These are phyloP conservation scores for Haematococcus lacustris DNA, from an alignment of 139 green algal genomes.

Conservation along the genomic window DNA sequence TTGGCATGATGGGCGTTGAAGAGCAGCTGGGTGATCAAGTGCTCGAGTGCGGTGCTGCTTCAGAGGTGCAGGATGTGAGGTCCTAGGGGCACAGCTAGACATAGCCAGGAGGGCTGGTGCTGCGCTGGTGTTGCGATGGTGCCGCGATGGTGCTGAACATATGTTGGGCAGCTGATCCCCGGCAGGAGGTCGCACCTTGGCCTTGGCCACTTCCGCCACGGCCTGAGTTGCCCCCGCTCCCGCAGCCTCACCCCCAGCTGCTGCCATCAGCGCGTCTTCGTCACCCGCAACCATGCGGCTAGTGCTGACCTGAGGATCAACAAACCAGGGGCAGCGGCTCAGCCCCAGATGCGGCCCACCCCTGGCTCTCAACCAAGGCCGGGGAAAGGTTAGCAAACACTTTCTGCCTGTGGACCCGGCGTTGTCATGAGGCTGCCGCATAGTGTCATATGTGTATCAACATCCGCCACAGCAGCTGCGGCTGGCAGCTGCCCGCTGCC, in stretches of 20 bases:
- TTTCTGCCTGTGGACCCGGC: too few species aligned
- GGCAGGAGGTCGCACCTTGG: conserved; percentile 13
- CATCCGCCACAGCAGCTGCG: background rate
- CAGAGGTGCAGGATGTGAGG: background rate
- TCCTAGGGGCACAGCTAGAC: background rate
- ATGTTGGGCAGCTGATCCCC: background rate
- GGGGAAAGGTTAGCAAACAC: background rate
- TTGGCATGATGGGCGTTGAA: too few species aligned
- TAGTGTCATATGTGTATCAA: background rate
- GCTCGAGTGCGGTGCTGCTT: background rate
- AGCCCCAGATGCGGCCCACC: background rate
- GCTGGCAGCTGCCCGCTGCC: background rate
- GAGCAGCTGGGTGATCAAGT: too few species aligned
- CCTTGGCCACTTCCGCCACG: conserved; percentile 9
- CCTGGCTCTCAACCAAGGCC: background rate
- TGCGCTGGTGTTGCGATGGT: background rate
- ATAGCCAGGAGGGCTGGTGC: background rate
- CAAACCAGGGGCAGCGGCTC: background rate
- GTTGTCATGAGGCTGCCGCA: background rate
- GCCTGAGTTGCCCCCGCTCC: conserved; percentile 14
- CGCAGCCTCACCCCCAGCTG: background rate
- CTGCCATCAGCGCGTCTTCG: conserved; percentile 23
- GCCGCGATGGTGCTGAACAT: background rate
- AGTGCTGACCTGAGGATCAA: conserved; percentile 20
- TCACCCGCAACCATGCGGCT: conserved; percentile 29